A percentile compares a stretch with the other conserved stretches of the same genome.
These are phyloP conservation scores for Starmerella sirachaensis DNA, from an alignment of 805 yeast species.

Conservation along the genomic window DNA sequence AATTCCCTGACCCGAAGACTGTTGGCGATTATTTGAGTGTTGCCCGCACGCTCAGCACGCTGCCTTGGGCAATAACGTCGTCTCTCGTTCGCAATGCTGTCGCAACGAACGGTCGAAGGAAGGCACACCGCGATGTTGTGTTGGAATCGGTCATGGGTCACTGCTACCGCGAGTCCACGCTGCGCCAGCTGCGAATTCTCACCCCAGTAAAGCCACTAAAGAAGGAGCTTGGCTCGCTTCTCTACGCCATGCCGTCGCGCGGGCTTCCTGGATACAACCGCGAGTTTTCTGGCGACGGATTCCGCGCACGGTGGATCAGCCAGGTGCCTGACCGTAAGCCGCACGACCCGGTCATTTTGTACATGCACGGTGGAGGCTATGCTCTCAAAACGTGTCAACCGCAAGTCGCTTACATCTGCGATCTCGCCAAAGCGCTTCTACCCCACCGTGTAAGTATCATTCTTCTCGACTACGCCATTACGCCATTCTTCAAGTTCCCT, in stretches of 20 bases:
- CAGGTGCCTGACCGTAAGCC: slow-evolving; percentile 19
- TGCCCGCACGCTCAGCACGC: not conserved
- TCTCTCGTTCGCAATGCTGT: slow-evolving; percentile 5
- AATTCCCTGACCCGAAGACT: slow-evolving; percentile 7
- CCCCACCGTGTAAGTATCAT: slow-evolving; percentile 16
- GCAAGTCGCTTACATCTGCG: slow-evolving; percentile 17
- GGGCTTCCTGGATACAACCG: slow-evolving; percentile 13
- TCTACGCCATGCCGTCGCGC: slow-evolving; percentile 5
- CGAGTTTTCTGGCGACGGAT: slow-evolving; percentile 10
- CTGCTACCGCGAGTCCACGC: slow-evolving; percentile 16
- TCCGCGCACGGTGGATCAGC: slow-evolving; percentile 22
- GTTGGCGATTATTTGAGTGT: slow-evolving; percentile 11
- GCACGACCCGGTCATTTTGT: slow-evolving; percentile 23
- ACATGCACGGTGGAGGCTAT: slow-evolving; percentile 25
- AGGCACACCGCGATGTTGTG: slow-evolving; percentile 9
- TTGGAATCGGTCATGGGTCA: slow-evolving; percentile 18
- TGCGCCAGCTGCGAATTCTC: slow-evolving; percentile 20
- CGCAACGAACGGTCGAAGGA: not conserved
- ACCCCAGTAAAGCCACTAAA: slow-evolving; percentile 18
- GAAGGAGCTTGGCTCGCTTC: slow-evolving; percentile 8
- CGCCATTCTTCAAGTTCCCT: slow-evolving; percentile 23
- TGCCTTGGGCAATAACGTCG: slow-evolving; percentile 5
- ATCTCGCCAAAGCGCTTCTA: slow-evolving; percentile 8
- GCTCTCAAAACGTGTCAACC: slow-evolving; percentile 18
- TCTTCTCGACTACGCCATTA: slow-evolving; percentile 26